These are phyloP conservation scores for Huntiella moniliformis DNA, from an alignment of 2,329 filamentous ascomycete species.

Conservation along the genomic window DNA sequence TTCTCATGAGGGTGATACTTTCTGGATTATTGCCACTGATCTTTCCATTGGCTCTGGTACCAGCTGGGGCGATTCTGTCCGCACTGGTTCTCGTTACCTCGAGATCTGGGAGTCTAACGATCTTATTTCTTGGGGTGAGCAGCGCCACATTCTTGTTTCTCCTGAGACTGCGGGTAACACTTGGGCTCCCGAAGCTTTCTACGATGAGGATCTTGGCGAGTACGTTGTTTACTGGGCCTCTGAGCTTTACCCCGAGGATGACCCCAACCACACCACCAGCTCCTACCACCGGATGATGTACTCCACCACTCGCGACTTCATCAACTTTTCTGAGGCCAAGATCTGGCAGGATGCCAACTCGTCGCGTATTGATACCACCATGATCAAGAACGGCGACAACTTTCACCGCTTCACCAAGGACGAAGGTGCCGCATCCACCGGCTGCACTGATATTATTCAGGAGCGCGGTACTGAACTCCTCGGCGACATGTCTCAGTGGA, in stretches of 20 bases:
- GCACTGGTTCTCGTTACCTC: slow-evolving; percentile 29
- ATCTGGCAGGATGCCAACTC: slow-evolving; percentile 33
- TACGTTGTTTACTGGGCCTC: slow-evolving; percentile 30
- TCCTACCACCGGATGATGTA: slow-evolving; percentile 36
- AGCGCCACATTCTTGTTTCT: slow-evolving; percentile 30
- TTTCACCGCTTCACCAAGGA: slow-evolving; percentile 39
- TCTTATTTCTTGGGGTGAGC: slow-evolving; percentile 30
- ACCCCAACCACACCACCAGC: slow-evolving; percentile 22
- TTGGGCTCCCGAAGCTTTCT: slow-evolving; percentile 34
- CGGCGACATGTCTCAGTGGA: slow-evolving; percentile 25
- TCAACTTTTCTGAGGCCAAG: slow-evolving; percentile 27
- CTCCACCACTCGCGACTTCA: slow-evolving; percentile 30
- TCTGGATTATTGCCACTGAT: slow-evolving; percentile 33
- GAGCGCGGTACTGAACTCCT: slow-evolving; percentile 27
- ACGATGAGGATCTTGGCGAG: slow-evolving; percentile 23
- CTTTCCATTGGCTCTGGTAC: slow-evolving; percentile 35
- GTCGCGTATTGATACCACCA: slow-evolving; percentile 33
- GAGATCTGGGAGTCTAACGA: slow-evolving; percentile 35
- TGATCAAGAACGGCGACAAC: slow-evolving; percentile 22
- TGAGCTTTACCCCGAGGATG: slow-evolving; percentile 24
- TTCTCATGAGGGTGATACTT: slow-evolving; percentile 29
- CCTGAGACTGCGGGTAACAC: slow-evolving; percentile 32
- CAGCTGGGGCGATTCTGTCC: slow-evolving; percentile 29
- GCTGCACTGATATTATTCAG: slow-evolving; percentile 35
- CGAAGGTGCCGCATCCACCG: slow-evolving; percentile 28